These are phyloP conservation scores for Pyricularia sp. DNA, from an alignment of 2,329 filamentous ascomycete species.

Conservation along the genomic window DNA sequence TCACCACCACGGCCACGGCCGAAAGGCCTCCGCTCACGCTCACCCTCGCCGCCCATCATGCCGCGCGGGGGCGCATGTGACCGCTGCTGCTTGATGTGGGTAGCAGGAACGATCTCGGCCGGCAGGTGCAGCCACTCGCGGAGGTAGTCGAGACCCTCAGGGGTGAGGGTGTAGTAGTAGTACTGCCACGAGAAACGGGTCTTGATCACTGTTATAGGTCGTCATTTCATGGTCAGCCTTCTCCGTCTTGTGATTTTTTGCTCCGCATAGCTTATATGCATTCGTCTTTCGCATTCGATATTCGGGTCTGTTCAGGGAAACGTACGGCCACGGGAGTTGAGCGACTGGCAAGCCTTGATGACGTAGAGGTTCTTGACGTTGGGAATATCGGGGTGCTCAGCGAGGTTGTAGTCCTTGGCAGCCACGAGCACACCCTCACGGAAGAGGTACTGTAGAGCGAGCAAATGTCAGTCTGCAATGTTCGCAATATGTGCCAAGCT, in stretches of 20 bases:
- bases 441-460: conserved; percentile 54
- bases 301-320: neutral
- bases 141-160: conserved; percentile 91
- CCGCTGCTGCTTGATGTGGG: conserved; percentile 99
- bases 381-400: conserved; percentile 88
- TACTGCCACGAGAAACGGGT: conserved; percentile 99
- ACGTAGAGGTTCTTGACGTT: conserved; percentile 99
- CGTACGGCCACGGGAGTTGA: conserved; percentile 82
- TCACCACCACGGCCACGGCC: conserved; percentile 59
- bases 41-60: conserved; percentile 87
- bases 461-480: neutral
- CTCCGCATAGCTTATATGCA: neutral
- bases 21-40: conserved; percentile 71
- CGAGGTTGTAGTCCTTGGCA: conserved; percentile 90
- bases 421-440: conserved; percentile 86
- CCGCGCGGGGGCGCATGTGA: conserved; percentile 95
- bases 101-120: conserved; percentile 97
- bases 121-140: conserved; percentile 99
- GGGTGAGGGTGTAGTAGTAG: conserved; percentile 97
- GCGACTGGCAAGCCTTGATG: conserved; percentile 97
- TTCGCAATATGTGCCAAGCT: neutral
- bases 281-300: neutral
- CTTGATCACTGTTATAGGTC: conserved; percentile 50
- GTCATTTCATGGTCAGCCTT: neutral
- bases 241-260: neutral